Evolutionary conservation across 768 basidiomycete genomes (phyloP).

Genomic region (Trametes meyenii): DNA sequence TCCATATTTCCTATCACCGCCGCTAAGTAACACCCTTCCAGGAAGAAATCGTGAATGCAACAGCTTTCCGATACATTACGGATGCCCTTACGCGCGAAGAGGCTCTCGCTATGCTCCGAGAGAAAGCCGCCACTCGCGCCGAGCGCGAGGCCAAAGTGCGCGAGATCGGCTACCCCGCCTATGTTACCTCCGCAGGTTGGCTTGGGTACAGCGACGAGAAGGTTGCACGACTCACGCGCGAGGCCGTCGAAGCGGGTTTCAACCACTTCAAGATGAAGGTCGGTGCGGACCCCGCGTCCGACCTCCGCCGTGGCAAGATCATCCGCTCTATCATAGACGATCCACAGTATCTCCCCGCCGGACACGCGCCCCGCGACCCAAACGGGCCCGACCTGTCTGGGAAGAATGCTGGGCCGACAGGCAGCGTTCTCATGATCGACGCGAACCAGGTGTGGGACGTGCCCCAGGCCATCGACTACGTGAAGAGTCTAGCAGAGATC

Average conservation of each 20-base stretch:
- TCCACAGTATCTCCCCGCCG: conserved; percentile 75
- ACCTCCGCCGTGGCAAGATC: conserved; percentile 83
- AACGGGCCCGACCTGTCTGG: conserved; percentile 64
- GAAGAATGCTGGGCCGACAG: conserved; percentile 95
- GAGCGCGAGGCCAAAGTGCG: conserved; percentile 77
- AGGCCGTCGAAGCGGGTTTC: conserved; percentile 86
- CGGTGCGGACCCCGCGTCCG: conserved; percentile 78
- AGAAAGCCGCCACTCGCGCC: conserved; percentile 73
- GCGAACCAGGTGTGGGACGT: conserved; percentile 99
- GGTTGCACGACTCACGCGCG: conserved; percentile 80
- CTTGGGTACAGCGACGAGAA: conserved; percentile 94
- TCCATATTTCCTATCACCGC: neutral
- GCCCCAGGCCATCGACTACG: conserved; percentile 88
- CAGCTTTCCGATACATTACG: conserved; percentile 88
- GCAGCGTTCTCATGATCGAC: conserved; percentile 95
- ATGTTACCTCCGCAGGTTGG: conserved; percentile 94
- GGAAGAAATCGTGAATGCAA: conserved; percentile 79
- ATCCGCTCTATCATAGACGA: conserved; percentile 97
- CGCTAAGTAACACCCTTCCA: conserved; percentile 29
- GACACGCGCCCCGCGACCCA: conserved; percentile 59
- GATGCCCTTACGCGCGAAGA: conserved; percentile 93
- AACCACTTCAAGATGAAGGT: conserved; percentile 99
- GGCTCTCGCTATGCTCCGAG: conserved; percentile 80
- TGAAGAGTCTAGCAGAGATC: conserved; percentile 73
- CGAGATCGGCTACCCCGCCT: conserved; percentile 85